Percentiles rank a stretch among this genome's conserved stretches.
phyloP scores from a whole-genome alignment of 129 eudicot species.

The Ambrosia artemisiifolia region DNA sequence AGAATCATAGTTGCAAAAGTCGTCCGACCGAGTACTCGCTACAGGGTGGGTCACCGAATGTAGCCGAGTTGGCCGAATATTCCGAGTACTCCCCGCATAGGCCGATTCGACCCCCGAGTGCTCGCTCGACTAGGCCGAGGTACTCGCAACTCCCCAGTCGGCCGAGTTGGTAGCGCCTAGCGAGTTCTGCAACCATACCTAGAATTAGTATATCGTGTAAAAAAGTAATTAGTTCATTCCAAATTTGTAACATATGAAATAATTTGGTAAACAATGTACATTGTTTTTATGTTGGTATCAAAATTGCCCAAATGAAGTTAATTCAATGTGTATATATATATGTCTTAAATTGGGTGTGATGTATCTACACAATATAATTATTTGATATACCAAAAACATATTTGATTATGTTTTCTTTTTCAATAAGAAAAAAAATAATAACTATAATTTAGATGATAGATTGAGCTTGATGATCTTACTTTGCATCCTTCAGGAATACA shows the following conservation, averaged over 20 bases:
- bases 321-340: not conserved
- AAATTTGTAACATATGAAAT: not conserved
- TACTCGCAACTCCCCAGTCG: too few species aligned
- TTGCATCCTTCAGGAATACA: conserved; percentile 50
- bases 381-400: conserved; percentile 4
- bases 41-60: too few species aligned
- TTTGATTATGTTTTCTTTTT: conserved; percentile 7
- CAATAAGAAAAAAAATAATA: not conserved
- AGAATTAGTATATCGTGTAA: not conserved
- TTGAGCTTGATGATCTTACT: conserved; percentile 7
- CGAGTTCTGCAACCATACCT: too few species aligned
- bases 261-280: not conserved
- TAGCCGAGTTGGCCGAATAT: too few species aligned
- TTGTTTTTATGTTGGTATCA: not conserved
- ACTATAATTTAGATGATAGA: conserved; percentile 18
- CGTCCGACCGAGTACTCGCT: too few species aligned
- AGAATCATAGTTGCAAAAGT: too few species aligned
- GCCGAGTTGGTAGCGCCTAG: too few species aligned
- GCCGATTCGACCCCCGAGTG: too few species aligned
- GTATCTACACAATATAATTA: not conserved
- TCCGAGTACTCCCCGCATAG: too few species aligned
- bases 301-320: conserved; percentile 1
- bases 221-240: not conserved
- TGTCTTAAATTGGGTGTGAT: not conserved
- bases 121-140: too few species aligned